Percentiles rank a stretch among this genome's conserved stretches.
Evolutionary conservation across 768 basidiomycete species (phyloP).

Genomic region (Tulasnella sp.): DNA sequence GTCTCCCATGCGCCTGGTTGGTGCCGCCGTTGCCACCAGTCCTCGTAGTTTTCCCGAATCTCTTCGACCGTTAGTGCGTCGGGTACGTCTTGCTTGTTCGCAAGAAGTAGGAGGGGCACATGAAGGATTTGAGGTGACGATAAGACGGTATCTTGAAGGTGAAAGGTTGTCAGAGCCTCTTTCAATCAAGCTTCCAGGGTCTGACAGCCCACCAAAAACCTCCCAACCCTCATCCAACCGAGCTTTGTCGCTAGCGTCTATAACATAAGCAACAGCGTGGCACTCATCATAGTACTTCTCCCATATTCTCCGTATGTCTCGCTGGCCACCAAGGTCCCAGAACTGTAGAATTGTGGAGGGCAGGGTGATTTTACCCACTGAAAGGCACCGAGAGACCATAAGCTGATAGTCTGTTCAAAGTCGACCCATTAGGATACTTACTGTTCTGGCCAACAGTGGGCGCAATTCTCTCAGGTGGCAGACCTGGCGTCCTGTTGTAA

Average conservation of each 20-base stretch:
- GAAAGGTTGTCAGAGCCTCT: background rate
- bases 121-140: constrained; percentile 88
- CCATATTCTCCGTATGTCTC: constrained; percentile 94
- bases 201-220: constrained; percentile 76
- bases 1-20: constrained; percentile 49
- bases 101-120: constrained; percentile 86
- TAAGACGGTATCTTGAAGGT: constrained; percentile 73
- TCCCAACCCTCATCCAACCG: constrained; percentile 94
- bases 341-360: constrained; percentile 95
- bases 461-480: constrained; percentile 90
- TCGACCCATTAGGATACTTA: constrained; percentile 43
- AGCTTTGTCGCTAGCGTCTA: constrained; percentile 90
- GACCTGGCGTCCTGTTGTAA: constrained; percentile 82
- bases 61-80: constrained; percentile 83
- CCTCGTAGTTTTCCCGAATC: constrained; percentile 86
- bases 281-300: constrained; percentile 93
- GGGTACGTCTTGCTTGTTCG: constrained; percentile 93
- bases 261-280: constrained; percentile 93
- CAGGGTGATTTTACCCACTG: constrained; percentile 90
- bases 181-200: background rate
- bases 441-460: constrained; percentile 99
- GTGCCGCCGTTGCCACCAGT: constrained; percentile 69
- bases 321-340: constrained; percentile 96
- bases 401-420: background rate
- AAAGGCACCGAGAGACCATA: background rate